phyloP scores from a whole-genome alignment of 2,329 filamentous ascomycete species.

The Xylariaceae sp. region DNA sequence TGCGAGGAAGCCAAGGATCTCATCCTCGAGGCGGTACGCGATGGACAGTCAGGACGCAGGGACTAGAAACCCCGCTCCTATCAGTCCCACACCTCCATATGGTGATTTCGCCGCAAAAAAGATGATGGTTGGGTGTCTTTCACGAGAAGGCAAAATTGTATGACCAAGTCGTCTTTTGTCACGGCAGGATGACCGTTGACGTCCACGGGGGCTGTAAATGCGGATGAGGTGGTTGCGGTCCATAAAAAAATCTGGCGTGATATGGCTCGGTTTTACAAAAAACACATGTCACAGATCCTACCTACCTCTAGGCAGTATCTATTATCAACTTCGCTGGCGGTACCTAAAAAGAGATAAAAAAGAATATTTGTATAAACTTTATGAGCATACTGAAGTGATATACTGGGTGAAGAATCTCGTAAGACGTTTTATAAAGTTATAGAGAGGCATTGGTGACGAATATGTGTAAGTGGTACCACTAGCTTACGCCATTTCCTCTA shows the following conservation, averaged over 20 bases:
- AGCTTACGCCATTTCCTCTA: too few relatives aligned
- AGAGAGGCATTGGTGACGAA: too few relatives aligned
- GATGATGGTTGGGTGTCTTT: not conserved
- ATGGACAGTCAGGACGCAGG: slow-evolving; percentile 42
- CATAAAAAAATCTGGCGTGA: not conserved
- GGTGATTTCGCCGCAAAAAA: too few relatives aligned
- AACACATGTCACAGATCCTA: not conserved
- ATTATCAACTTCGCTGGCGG: too few relatives aligned
- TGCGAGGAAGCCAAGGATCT: slow-evolving; percentile 85
- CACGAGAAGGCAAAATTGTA: not conserved
- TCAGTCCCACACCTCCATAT: too few relatives aligned
- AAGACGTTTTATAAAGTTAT: too few relatives aligned
- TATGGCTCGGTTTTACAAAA: not conserved
- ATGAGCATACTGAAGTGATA: too few relatives aligned
- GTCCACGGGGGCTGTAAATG: not conserved
- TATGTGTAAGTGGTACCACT: too few relatives aligned
- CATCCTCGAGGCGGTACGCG: slow-evolving; percentile 78
- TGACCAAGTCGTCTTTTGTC: not conserved
- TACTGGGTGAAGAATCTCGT: too few relatives aligned
- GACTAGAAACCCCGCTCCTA: slow-evolving; percentile 26
- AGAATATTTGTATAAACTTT: too few relatives aligned
- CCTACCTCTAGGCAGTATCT: not conserved
- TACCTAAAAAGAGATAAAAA: too few relatives aligned
- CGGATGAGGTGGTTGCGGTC: not conserved
- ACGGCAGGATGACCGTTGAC: not conserved